Conservation (phyloP, 257 asterid species). For the Henckelia pumila region DNA sequence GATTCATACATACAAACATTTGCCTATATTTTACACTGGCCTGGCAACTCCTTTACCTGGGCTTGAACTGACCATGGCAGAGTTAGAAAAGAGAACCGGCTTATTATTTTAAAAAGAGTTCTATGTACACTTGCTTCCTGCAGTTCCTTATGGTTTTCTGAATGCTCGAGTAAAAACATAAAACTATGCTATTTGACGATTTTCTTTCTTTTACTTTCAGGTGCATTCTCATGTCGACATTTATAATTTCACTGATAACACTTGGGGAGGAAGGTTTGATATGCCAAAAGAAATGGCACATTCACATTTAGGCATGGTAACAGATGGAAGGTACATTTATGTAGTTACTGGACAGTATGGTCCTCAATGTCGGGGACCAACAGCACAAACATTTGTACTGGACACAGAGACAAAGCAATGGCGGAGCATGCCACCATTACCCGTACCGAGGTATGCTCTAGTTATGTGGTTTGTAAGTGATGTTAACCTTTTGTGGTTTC, state of each 20-base stretch:
- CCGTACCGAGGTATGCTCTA: conserved; percentile 66
- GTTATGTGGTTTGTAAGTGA: conserved; percentile 12
- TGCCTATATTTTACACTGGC: no score
- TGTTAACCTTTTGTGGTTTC: neutral
- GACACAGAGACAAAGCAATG: conserved; percentile 75
- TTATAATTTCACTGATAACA: no score
- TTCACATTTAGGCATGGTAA: conserved; percentile 95
- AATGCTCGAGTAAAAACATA: neutral
- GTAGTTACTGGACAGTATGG: conserved; percentile 88
- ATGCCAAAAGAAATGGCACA: conserved; percentile 99
- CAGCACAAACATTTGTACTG: conserved; percentile 69
- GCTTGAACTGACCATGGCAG: no score
- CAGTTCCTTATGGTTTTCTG: neutral
- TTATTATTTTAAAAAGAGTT: neutral
- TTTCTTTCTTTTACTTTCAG: no score
- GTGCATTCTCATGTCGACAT: no score
- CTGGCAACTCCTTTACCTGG: no score
- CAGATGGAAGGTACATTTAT: conserved; percentile 88
- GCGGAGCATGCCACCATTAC: conserved; percentile 70
- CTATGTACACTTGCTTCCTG: neutral
- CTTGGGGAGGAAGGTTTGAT: no score
- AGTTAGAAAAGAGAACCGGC: neutral
- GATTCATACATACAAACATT: no score
- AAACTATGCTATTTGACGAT: conserved; percentile 14
- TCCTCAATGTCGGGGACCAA: conserved; percentile 97